Evolutionary conservation across 1,139 yeast genomes (phyloP).

Genomic region (Magnusiomyces suaveolens): DNA sequence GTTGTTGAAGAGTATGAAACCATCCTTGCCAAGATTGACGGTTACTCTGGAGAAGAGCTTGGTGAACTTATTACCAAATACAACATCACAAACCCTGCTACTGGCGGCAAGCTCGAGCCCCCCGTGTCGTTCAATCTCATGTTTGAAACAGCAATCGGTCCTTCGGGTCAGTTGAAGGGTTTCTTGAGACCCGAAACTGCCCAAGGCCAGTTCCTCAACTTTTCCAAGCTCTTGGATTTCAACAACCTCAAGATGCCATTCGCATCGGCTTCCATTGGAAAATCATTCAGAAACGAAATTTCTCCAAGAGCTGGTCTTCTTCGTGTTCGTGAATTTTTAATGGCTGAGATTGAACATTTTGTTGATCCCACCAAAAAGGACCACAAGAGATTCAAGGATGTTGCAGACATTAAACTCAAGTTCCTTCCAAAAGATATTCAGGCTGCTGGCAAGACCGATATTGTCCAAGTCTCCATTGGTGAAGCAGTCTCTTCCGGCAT

Average conservation of each 20-base stretch:
- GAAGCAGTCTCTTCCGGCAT: constrained; percentile 81
- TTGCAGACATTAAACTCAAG: constrained; percentile 59
- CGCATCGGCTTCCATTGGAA: constrained; percentile 97
- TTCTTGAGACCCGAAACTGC: constrained; percentile 98
- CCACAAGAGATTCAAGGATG: constrained; percentile 71
- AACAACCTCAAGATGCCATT: constrained; percentile 97
- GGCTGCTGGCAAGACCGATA: constrained; percentile 68
- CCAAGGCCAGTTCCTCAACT: constrained; percentile 97
- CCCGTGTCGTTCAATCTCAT: constrained; percentile 95
- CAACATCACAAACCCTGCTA: constrained; percentile 82
- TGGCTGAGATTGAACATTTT: constrained; percentile 99
- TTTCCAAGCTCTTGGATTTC: constrained; percentile 83
- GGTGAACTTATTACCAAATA: constrained; percentile 78
- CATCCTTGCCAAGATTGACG: constrained; percentile 83
- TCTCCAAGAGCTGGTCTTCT: constrained; percentile 96
- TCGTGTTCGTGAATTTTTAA: constrained; percentile 95
- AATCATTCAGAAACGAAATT: constrained; percentile 96
- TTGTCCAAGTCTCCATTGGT: constrained; percentile 60
- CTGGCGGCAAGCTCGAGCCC: constrained; percentile 74
- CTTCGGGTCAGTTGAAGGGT: constrained; percentile 93
- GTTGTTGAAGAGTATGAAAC: constrained; percentile 72
- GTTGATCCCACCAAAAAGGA: constrained; percentile 85
- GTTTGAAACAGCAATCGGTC: constrained; percentile 99
- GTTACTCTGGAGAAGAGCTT: constrained; percentile 83
- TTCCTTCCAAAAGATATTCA: constrained; percentile 83